Percentiles rank a stretch among this genome's conserved stretches.
These are phyloP conservation scores for Saccharomycopsis vini DNA, from an alignment of 805 yeast species.

Conservation along the genomic window DNA sequence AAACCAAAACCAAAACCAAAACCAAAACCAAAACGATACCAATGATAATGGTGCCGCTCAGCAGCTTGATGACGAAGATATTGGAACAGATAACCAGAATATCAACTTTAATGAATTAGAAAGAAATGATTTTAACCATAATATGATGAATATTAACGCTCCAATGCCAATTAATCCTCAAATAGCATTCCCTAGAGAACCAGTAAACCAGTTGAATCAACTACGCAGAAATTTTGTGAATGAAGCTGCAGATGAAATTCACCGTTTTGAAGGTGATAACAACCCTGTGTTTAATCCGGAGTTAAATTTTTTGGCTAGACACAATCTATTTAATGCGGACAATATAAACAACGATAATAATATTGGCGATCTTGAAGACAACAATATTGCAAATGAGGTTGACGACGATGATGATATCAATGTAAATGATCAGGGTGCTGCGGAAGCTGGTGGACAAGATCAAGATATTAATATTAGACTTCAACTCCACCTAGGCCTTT, in stretches of 20 bases:
- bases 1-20: too few relatives aligned
- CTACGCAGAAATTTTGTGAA: too few relatives aligned
- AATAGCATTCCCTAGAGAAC: slow-evolving; percentile 5
- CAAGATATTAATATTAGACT: slow-evolving; percentile 1
- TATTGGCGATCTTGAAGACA: slow-evolving; percentile 22
- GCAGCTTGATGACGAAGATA: background rate
- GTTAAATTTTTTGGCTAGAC: too few relatives aligned
- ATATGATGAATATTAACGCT: background rate
- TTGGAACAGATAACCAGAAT: background rate
- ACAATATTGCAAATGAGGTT: slow-evolving; percentile 1
- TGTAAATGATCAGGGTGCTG: slow-evolving; percentile 13
- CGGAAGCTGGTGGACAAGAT: slow-evolving; percentile 17
- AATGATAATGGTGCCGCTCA: background rate
- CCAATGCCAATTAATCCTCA: slow-evolving; percentile 3
- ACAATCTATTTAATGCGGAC: slow-evolving; percentile 19
- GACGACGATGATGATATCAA: slow-evolving; percentile 1
- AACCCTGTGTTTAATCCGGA: background rate
- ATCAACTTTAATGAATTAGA: too few relatives aligned
- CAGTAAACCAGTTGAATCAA: background rate
- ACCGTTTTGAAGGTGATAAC: background rate
- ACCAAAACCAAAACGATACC: background rate
- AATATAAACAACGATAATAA: slow-evolving; percentile 17
- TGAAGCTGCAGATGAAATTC: background rate
- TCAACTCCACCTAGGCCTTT: slow-evolving; percentile 1
- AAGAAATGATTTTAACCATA: background rate